phyloP scores from a whole-genome alignment of 1,139 yeast species.

The Taphrina deformans region DNA sequence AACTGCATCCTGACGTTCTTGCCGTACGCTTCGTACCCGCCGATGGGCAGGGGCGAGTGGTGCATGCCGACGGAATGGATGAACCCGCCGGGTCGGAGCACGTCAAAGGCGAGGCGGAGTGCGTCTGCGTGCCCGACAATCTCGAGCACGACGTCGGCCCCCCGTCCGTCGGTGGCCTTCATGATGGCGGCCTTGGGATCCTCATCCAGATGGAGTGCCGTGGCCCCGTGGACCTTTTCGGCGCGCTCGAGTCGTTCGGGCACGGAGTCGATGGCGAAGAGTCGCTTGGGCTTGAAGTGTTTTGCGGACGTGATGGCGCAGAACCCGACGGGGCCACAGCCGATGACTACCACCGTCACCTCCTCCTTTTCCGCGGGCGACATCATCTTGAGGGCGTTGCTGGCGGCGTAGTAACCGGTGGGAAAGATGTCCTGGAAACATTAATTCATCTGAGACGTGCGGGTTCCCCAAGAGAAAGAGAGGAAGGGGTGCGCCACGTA shows the following conservation, averaged over 20 bases:
- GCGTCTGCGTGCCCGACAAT: slow-evolving; percentile 60
- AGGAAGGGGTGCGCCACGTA: background rate
- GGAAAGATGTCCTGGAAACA: slow-evolving; percentile 59
- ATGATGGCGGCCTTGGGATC: slow-evolving; percentile 43
- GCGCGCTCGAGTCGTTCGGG: slow-evolving; percentile 55
- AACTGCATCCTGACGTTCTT: slow-evolving; percentile 19
- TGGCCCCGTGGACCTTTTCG: slow-evolving; percentile 49
- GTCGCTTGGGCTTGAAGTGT: slow-evolving; percentile 49
- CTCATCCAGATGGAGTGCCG: slow-evolving; percentile 50
- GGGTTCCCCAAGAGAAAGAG: background rate
- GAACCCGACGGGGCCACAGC: slow-evolving; percentile 67
- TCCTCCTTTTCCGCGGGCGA: slow-evolving; percentile 38
- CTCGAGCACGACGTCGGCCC: slow-evolving; percentile 60
- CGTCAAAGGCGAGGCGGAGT: slow-evolving; percentile 54
- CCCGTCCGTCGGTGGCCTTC: slow-evolving; percentile 49
- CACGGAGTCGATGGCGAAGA: slow-evolving; percentile 56
- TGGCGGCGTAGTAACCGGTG: slow-evolving; percentile 60
- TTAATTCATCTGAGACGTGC: background rate
- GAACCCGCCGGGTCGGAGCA: slow-evolving; percentile 61
- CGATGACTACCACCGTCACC: slow-evolving; percentile 50
- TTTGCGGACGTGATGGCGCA: slow-evolving; percentile 56
- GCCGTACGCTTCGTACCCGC: slow-evolving; percentile 59
- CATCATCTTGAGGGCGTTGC: slow-evolving; percentile 50
- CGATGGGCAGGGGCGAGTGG: slow-evolving; percentile 59
- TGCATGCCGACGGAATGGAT: slow-evolving; percentile 64